Evolutionary conservation across 164 flowering plant species (phyloP), one percentile per base, ranked within the genome.

Genomic region (Piper betle): DNA sequence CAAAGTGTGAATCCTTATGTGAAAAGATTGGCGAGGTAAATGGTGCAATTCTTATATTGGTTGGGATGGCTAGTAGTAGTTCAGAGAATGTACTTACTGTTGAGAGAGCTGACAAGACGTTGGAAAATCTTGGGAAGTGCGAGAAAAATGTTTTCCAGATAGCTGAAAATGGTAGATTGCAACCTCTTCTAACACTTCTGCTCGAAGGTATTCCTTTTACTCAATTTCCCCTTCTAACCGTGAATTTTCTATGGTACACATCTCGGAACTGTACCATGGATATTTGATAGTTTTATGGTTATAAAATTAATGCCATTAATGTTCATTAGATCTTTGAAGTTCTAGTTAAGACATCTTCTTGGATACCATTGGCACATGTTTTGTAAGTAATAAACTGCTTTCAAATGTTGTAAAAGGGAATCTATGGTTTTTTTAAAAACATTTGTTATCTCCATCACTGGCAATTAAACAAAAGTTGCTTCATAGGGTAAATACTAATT

Each of bases 101-200:
- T 56, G 91, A 86, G 73, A 91, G 77, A 67, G 99, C 96, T 66
- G 93, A 88, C 11, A 79, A 70, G 68, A 91, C 96, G 43, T 79
- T 93, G 59, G 88, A 81, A 66, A 93, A 93, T 77, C 79, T 93
- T 69, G 96, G 77, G 69, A 81, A 59, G 62, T 81, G 78, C 65
- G 97, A 90, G 75, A 85, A 75, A 68, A 90, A 93, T 82, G 91
- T 93, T 58, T 70, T 73, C 63, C 95, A 90, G 77, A 90, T 93
- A 97, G 99, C 99, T 74, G 95, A 82, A 69, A 81, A 76, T 82
- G 96, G 99, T 64, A 79, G 95, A 82, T 66, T 93, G 68, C 86
- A 83, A 68, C 99, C 99, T 62, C 95, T 93, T 60, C 78, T 91
- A 50, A 77, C 72, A 4, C 73, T 80, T 42, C 71, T 93, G 2